phyloP scores from a whole-genome alignment of 768 basidiomycete species.

The Psilocybe subaeruginosa region DNA sequence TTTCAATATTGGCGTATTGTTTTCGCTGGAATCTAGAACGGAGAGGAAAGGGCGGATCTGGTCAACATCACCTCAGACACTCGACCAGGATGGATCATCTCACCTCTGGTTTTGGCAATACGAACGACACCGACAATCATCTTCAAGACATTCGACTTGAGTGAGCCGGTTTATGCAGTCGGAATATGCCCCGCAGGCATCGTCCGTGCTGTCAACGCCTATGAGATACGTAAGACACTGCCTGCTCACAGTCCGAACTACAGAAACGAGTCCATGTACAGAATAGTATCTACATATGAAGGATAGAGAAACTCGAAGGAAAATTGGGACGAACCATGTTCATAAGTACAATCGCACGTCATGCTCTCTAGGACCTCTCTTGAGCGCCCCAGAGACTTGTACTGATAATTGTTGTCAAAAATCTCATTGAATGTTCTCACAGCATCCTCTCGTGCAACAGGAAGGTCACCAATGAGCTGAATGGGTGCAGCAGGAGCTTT shows the following conservation, averaged over 20 bases:
- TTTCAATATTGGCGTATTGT: constrained; percentile 84
- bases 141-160: constrained; percentile 93
- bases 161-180: constrained; percentile 98
- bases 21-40: constrained; percentile 78
- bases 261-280: constrained; percentile 6
- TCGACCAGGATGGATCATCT: constrained; percentile 24
- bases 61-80: constrained; percentile 12
- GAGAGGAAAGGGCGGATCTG: constrained; percentile 5
- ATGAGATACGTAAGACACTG: constrained; percentile 32
- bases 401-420: constrained; percentile 82
- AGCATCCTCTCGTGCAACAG: constrained; percentile 75
- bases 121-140: constrained; percentile 81
- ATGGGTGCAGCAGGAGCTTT: constrained; percentile 41
- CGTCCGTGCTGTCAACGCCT: constrained; percentile 63
- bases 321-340: constrained; percentile 67
- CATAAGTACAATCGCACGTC: constrained; percentile 91
- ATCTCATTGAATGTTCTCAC: constrained; percentile 75
- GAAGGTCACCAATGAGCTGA: constrained; percentile 83
- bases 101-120: constrained; percentile 95
- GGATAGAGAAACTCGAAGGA: constrained; percentile 9
- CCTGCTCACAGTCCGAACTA: neutral
- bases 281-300: constrained; percentile 17
- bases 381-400: constrained; percentile 83
- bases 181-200: constrained; percentile 83
- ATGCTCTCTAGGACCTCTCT: constrained; percentile 91